Evolutionary conservation across 148 eudicot genomes (phyloP).

Genomic region (Rhododendron kiyosumense): DNA sequence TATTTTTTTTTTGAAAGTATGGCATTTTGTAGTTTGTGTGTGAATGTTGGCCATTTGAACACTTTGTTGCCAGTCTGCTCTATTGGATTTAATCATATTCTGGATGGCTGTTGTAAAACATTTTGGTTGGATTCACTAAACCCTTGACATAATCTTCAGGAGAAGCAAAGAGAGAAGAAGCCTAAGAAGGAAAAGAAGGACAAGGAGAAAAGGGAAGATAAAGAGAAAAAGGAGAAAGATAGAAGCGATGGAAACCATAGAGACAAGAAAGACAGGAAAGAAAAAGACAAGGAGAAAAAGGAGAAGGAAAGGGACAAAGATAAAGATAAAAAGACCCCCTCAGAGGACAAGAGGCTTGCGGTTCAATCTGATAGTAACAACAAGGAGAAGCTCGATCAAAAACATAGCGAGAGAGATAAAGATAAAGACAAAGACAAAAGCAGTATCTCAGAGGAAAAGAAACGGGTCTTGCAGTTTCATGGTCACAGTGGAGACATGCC

Average conservation of each 20-base stretch:
- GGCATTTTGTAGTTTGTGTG: not conserved
- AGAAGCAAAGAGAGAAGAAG: constrained; percentile 62
- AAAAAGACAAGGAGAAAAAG: constrained; percentile 62
- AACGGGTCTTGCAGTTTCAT: constrained; percentile 6
- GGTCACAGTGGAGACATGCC: constrained; percentile 36
- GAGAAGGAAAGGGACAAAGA: constrained; percentile 50
- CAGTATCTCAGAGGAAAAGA: constrained; percentile 31
- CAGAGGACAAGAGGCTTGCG: constrained; percentile 41
- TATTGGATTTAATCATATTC: not conserved
- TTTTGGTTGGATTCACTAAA: not conserved
- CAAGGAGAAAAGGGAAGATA: constrained; percentile 57
- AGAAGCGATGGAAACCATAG: constrained; percentile 56
- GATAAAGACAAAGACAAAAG: constrained; percentile 25
- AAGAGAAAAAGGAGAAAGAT: constrained; percentile 57
- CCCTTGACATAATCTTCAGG: constrained; percentile 36
- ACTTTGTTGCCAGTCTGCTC: not conserved
- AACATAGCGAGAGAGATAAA: constrained; percentile 28
- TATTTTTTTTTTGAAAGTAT: not conserved
- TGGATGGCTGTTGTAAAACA: not conserved
- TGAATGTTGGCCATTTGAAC: not conserved
- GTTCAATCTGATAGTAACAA: constrained; percentile 29
- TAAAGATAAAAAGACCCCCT: constrained; percentile 36
- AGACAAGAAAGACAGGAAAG: constrained; percentile 69
- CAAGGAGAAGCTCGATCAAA: constrained; percentile 36
- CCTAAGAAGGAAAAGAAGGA: constrained; percentile 64